Evolutionary conservation across 805 yeast genomes (phyloP).

Genomic region (Yamadazyma tumulicola): DNA sequence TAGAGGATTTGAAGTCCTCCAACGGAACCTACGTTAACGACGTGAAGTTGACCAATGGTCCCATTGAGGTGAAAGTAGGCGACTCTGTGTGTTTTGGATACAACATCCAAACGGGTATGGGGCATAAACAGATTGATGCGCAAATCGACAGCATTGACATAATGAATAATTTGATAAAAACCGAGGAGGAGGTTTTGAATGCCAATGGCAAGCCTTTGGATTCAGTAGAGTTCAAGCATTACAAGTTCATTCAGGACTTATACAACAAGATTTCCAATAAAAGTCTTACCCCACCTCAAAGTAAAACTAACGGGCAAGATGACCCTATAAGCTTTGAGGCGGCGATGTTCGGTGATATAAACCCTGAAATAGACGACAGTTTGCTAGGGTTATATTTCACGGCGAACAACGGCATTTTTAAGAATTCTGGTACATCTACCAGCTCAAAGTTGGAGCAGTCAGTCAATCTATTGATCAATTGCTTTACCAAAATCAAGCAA

Average conservation of each 20-base stretch:
- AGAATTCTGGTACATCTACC: conserved; percentile 57
- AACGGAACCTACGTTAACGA: conserved; percentile 94
- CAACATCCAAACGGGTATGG: conserved; percentile 65
- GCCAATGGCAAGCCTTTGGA: conserved; percentile 9
- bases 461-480: conserved; percentile 50
- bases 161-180: conserved; percentile 27
- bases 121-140: conserved; percentile 86
- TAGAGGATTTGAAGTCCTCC: conserved; percentile 84
- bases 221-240: conserved; percentile 31
- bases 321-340: conserved; percentile 9
- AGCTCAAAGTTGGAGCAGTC: conserved; percentile 54
- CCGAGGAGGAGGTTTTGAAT: conserved; percentile 5
- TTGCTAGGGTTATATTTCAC: conserved; percentile 46
- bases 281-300: not conserved
- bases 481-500: conserved; percentile 54
- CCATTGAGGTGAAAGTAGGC: conserved; percentile 65
- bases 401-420: conserved; percentile 52
- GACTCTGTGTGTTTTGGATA: conserved; percentile 94
- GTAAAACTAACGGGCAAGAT: not conserved
- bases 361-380: conserved; percentile 47
- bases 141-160: conserved; percentile 70
- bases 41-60: conserved; percentile 57
- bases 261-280: conserved; percentile 11
- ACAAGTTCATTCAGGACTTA: conserved; percentile 33
- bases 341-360: conserved; percentile 63